A percentile compares a stretch with the other conserved stretches of the same genome.
Evolutionary conservation across 169 alveolate species (phyloP).

Genomic region (Eimeria necatrix): DNA sequence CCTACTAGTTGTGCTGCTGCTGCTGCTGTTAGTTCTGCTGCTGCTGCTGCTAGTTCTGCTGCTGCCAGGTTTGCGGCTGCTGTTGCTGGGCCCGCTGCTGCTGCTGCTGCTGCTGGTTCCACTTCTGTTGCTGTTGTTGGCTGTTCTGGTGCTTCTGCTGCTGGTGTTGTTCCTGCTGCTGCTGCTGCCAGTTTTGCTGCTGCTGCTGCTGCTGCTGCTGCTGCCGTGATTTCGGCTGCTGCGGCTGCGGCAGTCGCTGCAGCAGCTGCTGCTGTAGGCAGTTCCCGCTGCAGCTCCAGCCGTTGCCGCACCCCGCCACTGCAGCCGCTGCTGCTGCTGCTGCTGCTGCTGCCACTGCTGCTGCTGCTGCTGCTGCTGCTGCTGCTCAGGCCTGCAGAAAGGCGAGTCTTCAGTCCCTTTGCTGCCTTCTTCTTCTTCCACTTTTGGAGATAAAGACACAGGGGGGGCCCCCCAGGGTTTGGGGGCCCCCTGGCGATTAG

Average conservation of each 20-base stretch:
- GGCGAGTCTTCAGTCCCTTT: neutral
- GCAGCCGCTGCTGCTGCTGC: neutral
- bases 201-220: constrained; percentile 7
- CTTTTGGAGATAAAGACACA: neutral
- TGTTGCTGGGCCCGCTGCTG: no score
- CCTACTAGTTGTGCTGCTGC: no score
- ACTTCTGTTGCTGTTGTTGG: no score
- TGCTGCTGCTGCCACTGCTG: constrained; percentile 9
- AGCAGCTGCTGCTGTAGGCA: neutral
- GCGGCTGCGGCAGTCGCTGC: neutral
- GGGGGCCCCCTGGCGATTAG: neutral
- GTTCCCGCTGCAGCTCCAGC: neutral
- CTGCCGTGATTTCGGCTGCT: neutral
- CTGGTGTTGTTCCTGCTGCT: neutral
- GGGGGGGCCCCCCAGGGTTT: neutral
- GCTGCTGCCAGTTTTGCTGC: neutral
- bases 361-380: constrained; percentile 26
- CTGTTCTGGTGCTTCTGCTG: no score
- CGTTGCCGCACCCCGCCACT: neutral
- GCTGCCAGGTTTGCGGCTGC: no score
- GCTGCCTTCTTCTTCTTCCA: neutral
- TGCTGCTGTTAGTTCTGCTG: no score
- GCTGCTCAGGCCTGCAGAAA: neutral
- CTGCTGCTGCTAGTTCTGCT: no score
- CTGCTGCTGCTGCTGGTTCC: no score